Evolutionary conservation across 768 basidiomycete species (phyloP), one percentile per base, ranked within the genome.

Genomic region (Boletus speciosus): DNA sequence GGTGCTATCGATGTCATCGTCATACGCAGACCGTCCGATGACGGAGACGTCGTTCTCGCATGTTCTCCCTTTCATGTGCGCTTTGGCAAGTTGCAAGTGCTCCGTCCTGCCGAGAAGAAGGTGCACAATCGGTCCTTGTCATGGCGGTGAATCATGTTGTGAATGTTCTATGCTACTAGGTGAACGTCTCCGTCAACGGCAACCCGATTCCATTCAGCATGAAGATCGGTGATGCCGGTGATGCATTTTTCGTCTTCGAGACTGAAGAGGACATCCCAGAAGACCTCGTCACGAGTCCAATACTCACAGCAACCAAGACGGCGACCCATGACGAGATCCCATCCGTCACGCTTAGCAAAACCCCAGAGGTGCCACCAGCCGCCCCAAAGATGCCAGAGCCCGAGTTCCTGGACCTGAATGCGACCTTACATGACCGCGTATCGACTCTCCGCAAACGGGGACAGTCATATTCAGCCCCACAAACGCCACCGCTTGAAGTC

Each of bases 1-100:
- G 96, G 97, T 42, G 97, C 97, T 41, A 97, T 98, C 80, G 96
- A 99, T 79, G 92, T 99, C 72, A 94, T 99, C 65, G 96, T 98
- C 61, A 84, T 99, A 44, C 83, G 87, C 58, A 82, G 87, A 44
- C 84, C 83, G 23, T 74, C 81, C n/a, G 76, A 78, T 60, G 74
- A 79, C 58, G 84, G 86, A 51, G 80, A 77, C 43, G 77, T 76
- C 31, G 86, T 86, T 63, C 82, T 97, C 15, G 88, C 82, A 1
- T 97, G 94, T 67, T 93, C 92, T 3, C 97, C 96, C 1, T 99
- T 99, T 66, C 97, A 98, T 69, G 95, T 99, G 41, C 79, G 96
- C 56, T 98, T 98, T 71, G 97, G 97, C 47, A 98, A 98, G 78
- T 87, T 93, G 79, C 93, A 96, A 72, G 92, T 98, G 9, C 79